These are phyloP conservation scores for Lasiosphaeria miniovina DNA, from an alignment of 495 filamentous ascomycete genomes.

Conservation along the genomic window DNA sequence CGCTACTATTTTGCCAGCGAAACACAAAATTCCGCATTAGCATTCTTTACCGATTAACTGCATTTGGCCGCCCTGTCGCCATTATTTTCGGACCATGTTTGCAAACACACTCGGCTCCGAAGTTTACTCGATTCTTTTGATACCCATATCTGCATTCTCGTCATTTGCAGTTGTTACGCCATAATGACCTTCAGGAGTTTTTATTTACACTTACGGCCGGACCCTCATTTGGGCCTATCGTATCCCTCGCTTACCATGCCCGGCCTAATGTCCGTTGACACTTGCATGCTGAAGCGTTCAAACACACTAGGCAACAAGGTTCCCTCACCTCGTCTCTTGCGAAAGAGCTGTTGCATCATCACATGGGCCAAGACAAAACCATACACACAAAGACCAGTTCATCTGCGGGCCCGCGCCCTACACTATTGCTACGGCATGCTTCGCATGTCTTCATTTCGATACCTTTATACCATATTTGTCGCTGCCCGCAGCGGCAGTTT, in stretches of 20 bases:
- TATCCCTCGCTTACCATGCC: neutral
- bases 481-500: neutral
- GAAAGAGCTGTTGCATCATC: neutral
- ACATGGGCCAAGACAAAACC: neutral
- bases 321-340: no score
- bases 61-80: neutral
- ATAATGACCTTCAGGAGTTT: slow-evolving; percentile 9
- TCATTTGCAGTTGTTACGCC: slow-evolving; percentile 12
- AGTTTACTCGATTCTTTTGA: slow-evolving; percentile 17
- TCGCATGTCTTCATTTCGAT: slow-evolving; percentile 3
- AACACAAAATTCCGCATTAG: neutral
- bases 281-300: neutral
- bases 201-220: neutral
- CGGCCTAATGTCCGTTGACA: neutral
- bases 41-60: slow-evolving; percentile 1
- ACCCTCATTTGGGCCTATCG: neutral
- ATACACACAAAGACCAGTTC: neutral
- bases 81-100: neutral
- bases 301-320: neutral
- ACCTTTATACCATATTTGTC: slow-evolving; percentile 3
- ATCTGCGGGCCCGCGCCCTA: neutral
- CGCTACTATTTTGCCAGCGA: neutral
- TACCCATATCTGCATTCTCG: slow-evolving; percentile 17
- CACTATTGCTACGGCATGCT: slow-evolving; percentile 1
- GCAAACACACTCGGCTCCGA: neutral